Conservation (phyloP, 345 rosid genomes). For the Syzygium jambos region DNA sequence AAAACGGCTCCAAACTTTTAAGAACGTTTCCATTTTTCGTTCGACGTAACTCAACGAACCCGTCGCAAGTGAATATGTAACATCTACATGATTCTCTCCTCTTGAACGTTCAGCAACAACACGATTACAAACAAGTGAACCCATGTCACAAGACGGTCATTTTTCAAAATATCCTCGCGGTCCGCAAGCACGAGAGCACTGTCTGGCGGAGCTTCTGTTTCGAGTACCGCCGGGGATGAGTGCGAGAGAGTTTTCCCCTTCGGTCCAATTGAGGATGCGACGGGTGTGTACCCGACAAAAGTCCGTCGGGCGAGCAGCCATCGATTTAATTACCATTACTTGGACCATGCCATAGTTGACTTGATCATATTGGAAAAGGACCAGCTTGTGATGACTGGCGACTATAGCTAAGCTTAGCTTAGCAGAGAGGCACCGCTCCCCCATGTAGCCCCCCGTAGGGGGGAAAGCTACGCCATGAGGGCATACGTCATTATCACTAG, state of each 20-base stretch:
- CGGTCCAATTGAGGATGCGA: not conserved
- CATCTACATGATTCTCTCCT: not conserved
- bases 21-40: not conserved
- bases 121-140: accelerated
- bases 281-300: not conserved
- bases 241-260: not conserved
- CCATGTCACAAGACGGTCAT: accelerated
- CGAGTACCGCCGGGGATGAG: not conserved
- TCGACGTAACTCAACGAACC: not conserved
- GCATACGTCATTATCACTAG: not conserved
- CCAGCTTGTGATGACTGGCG: not conserved
- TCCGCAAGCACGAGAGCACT: not conserved
- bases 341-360: not conserved
- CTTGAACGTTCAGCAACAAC: not conserved
- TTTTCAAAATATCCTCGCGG: not conserved
- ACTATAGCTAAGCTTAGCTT: too few species aligned
- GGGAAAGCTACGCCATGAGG: not conserved
- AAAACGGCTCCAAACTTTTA: not conserved
- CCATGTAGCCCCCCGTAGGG: not conserved
- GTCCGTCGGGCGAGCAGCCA: not conserved
- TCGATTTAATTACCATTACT: not conserved
- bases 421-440: too few species aligned
- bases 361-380: not conserved
- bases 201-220: not conserved
- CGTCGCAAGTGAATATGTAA: not conserved